These are phyloP conservation scores for Cairneyella variabilis DNA, from an alignment of 495 filamentous ascomycete genomes.

Conservation along the genomic window DNA sequence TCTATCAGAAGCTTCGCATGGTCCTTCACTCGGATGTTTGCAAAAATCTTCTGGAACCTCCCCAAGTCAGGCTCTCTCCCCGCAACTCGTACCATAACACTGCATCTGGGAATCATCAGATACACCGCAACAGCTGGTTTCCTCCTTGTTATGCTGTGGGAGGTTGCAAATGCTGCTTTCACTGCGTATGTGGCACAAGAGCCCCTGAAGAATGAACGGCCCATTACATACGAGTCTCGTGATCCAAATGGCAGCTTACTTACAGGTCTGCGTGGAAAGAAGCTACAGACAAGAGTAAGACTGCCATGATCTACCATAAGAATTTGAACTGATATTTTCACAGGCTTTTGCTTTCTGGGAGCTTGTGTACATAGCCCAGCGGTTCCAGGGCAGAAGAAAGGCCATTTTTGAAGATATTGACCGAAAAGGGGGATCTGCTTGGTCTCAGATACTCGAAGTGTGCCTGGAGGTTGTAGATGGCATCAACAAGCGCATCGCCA, in stretches of 20 bases:
- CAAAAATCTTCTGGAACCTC: constrained; percentile 69
- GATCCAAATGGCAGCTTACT: constrained; percentile 91
- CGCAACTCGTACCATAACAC: constrained; percentile 50
- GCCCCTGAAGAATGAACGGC: constrained; percentile 76
- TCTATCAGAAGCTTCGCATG: constrained; percentile 57
- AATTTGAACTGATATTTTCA: constrained; percentile 22
- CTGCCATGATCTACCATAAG: constrained; percentile 4
- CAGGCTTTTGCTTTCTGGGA: constrained; percentile 92
- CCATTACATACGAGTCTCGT: constrained; percentile 76
- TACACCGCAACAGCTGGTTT: constrained; percentile 62
- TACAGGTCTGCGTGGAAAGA: constrained; percentile 75
- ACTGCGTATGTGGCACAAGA: constrained; percentile 70
- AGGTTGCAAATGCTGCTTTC: constrained; percentile 71
- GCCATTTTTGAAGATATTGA: constrained; percentile 87
- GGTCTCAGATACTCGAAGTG: constrained; percentile 69
- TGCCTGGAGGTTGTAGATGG: constrained; percentile 64
- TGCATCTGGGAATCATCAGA: constrained; percentile 50
- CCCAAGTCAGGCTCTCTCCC: constrained; percentile 63
- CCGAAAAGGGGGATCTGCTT: constrained; percentile 70
- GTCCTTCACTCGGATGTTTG: constrained; percentile 61
- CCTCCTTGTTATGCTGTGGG: constrained; percentile 68
- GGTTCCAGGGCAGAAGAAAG: constrained; percentile 68
- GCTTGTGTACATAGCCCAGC: constrained; percentile 70
- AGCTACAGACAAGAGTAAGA: constrained; percentile 54
- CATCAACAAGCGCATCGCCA: constrained; percentile 42